Evolutionary conservation across 768 basidiomycete species (phyloP).

Genomic region (Tricholoma flavovirens): DNA sequence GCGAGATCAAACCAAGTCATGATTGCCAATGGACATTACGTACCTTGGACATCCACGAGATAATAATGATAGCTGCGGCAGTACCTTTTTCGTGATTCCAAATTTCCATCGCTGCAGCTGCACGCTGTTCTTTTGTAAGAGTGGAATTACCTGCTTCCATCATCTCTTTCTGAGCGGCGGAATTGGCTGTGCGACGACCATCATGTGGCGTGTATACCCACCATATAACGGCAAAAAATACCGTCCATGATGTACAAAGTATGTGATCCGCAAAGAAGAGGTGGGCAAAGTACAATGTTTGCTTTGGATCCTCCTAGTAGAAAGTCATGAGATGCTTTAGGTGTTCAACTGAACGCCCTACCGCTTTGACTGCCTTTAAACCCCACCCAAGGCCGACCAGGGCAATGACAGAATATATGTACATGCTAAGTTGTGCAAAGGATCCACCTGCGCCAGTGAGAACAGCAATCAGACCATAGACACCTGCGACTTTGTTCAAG

Average conservation of each 20-base stretch:
- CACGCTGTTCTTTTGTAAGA: conserved; percentile 62
- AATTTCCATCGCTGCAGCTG: conserved; percentile 67
- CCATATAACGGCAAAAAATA: conserved; percentile 87
- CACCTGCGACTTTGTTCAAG: conserved; percentile 96
- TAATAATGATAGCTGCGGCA: conserved; percentile 67
- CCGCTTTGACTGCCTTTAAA: conserved; percentile 77
- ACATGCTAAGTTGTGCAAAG: conserved; percentile 88
- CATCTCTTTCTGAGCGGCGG: conserved; percentile 82
- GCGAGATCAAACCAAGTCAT: conserved; percentile 2
- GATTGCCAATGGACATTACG: conserved; percentile 15
- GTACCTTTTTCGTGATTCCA: conserved; percentile 89
- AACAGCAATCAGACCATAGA: conserved; percentile 92
- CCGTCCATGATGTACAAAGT: conserved; percentile 86
- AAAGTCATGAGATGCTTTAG: conserved; percentile 12
- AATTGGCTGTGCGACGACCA: conserved; percentile 74
- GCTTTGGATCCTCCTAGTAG: conserved; percentile 80
- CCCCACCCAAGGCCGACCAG: conserved; percentile 85
- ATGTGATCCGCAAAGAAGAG: conserved; percentile 90
- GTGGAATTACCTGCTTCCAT: conserved; percentile 54
- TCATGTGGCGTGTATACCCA: conserved; percentile 92
- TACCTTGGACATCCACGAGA: conserved; percentile 90
- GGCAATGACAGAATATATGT: conserved; percentile 85
- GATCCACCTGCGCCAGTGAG: conserved; percentile 88
- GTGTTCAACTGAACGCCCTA: conserved; percentile 32
- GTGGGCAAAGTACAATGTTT: conserved; percentile 86